These are phyloP conservation scores for Trichoderma endophyticum DNA, from an alignment of 2,329 filamentous ascomycete genomes.

Conservation along the genomic window DNA sequence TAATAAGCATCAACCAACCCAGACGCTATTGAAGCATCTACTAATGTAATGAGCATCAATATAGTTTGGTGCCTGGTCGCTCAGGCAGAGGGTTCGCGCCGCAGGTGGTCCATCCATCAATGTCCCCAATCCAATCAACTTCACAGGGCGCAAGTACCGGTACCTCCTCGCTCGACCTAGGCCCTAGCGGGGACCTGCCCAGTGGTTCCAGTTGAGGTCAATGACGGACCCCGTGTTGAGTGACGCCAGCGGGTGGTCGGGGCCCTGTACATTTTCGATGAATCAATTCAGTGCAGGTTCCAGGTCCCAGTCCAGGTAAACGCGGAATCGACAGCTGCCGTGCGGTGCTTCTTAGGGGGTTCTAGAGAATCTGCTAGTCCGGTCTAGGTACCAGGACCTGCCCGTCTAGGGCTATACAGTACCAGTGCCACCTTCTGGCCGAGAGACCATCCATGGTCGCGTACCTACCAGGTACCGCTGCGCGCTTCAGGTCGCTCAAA, in stretches of 20 bases:
- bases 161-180: not conserved
- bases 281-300: not conserved
- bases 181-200: not conserved
- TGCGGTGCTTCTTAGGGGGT: not conserved
- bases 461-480: not conserved
- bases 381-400: not conserved
- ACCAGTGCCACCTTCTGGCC: not conserved
- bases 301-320: not conserved
- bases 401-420: not conserved
- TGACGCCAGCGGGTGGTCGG: not conserved
- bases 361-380: not conserved
- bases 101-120: not conserved
- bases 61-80: not conserved
- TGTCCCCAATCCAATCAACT: not conserved
- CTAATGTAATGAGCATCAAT: not conserved
- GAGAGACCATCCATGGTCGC: not conserved
- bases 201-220: not conserved
- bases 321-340: constrained; percentile 8
- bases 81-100: not conserved
- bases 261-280: not conserved
- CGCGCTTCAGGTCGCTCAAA: not conserved
- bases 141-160: not conserved
- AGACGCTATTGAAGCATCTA: not conserved
- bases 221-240: not conserved
- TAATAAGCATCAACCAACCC: not conserved